phyloP scores from a whole-genome alignment of 306 rosid species.

The Amphicarpaea edgeworthii region DNA sequence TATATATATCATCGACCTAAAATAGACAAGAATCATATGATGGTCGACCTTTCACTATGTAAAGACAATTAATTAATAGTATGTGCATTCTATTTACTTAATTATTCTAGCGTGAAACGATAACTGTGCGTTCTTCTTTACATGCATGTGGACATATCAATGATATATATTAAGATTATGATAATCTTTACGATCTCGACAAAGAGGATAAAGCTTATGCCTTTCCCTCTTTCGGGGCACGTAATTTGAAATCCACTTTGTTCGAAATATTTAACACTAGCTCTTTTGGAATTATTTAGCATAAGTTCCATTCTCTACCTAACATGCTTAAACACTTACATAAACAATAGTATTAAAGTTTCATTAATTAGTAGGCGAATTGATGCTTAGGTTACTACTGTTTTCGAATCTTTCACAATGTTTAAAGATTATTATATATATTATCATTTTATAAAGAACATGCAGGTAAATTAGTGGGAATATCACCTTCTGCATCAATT shows the following conservation, averaged over 20 bases:
- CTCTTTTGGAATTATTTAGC: slow-evolving; percentile 38
- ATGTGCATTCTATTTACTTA: background rate
- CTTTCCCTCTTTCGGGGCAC: slow-evolving; percentile 48
- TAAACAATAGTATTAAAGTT: slow-evolving; percentile 17
- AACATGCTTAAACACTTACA: slow-evolving; percentile 32
- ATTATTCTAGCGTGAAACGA: slow-evolving; percentile 16
- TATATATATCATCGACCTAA: background rate
- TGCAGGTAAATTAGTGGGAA: slow-evolving; percentile 5
- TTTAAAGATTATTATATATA: background rate
- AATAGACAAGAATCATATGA: slow-evolving; percentile 30
- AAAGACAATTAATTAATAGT: slow-evolving; percentile 11
- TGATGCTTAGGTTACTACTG: slow-evolving; percentile 28
- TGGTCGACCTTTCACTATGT: slow-evolving; percentile 34
- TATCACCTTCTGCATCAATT: background rate
- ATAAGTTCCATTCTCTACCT: slow-evolving; percentile 51
- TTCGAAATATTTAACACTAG: slow-evolving; percentile 14
- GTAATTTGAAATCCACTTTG: slow-evolving; percentile 42
- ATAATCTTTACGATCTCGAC: slow-evolving; percentile 44
- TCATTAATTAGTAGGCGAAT: slow-evolving; percentile 26
- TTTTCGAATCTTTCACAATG: slow-evolving; percentile 33
- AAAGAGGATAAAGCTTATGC: slow-evolving; percentile 51
- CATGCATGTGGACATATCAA: slow-evolving; percentile 26
- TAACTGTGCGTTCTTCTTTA: slow-evolving; percentile 29
- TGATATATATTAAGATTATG: slow-evolving; percentile 37
- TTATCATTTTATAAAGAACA: background rate